Evolutionary conservation across 257 asterid species (phyloP).

Genomic region (Petrea volubilis): DNA sequence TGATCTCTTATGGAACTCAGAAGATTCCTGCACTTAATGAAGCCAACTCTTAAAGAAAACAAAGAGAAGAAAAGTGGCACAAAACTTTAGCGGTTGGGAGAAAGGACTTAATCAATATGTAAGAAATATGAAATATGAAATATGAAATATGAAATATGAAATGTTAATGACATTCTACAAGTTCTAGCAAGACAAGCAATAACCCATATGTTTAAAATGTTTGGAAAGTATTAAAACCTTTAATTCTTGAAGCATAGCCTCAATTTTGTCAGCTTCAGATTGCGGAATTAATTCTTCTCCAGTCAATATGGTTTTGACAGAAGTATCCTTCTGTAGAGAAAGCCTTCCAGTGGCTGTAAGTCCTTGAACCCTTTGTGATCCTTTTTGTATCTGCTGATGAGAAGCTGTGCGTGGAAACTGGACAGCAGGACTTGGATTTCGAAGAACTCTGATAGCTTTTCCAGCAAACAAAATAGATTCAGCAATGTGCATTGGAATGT

Average conservation of each 20-base stretch:
- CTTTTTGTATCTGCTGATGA: constrained; percentile 66
- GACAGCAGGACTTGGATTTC: constrained; percentile 81
- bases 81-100: neutral
- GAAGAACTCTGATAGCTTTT: constrained; percentile 93
- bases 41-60: constrained; percentile 23
- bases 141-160: neutral
- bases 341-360: constrained; percentile 32
- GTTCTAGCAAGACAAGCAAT: constrained; percentile 12
- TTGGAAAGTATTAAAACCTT: constrained; percentile 50
- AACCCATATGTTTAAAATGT: constrained; percentile 1
- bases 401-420: constrained; percentile 49
- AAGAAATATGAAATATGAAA: neutral
- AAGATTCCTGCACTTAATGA: constrained; percentile 64
- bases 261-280: constrained; percentile 89
- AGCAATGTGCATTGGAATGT: constrained; percentile 73
- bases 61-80: neutral
- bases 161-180: constrained; percentile 8
- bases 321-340: constrained; percentile 50
- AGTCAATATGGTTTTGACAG: constrained; percentile 41
- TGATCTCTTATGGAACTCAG: constrained; percentile 94
- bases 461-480: constrained; percentile 95
- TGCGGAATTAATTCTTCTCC: constrained; percentile 92
- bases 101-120: neutral
- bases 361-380: constrained; percentile 66
- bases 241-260: constrained; percentile 82